Evolutionary conservation across 345 rosid species (phyloP).

Genomic region (Moricandia moricandioides): DNA sequence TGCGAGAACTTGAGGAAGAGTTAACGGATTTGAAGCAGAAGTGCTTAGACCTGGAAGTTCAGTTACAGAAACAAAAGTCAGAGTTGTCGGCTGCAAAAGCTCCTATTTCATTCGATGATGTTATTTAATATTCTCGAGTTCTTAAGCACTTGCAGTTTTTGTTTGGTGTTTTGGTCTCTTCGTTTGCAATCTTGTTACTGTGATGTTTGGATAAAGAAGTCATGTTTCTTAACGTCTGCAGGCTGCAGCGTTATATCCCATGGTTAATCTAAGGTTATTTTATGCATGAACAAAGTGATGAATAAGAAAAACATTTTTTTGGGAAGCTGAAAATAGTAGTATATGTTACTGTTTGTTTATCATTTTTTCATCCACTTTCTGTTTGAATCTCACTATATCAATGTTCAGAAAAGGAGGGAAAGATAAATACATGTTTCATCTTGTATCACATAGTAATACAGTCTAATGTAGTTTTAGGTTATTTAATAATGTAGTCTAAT

Average conservation of each 20-base stretch:
- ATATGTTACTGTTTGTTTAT: too few relatives aligned
- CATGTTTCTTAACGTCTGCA: neutral
- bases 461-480: too few relatives aligned
- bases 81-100: neutral
- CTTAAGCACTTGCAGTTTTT: neutral
- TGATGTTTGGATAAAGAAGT: neutral
- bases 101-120: constrained; percentile 13
- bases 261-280: neutral
- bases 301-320: too few relatives aligned
- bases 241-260: neutral
- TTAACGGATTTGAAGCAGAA: neutral
- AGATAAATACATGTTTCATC: too few relatives aligned
- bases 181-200: neutral
- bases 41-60: constrained; percentile 14
- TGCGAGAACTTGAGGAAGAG: constrained; percentile 4
- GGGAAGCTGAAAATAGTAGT: too few relatives aligned
- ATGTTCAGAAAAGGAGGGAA: too few relatives aligned
- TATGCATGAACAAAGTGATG: too few relatives aligned
- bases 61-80: constrained; percentile 7
- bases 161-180: neutral
- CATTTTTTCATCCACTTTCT: too few relatives aligned
- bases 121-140: neutral
- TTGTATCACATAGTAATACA: too few relatives aligned
- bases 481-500: too few relatives aligned
- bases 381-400: too few relatives aligned